Percentiles rank a stretch among this genome's conserved stretches.
phyloP scores from a whole-genome alignment of 2,329 filamentous ascomycete species.

The Hypoxylon sp. region DNA sequence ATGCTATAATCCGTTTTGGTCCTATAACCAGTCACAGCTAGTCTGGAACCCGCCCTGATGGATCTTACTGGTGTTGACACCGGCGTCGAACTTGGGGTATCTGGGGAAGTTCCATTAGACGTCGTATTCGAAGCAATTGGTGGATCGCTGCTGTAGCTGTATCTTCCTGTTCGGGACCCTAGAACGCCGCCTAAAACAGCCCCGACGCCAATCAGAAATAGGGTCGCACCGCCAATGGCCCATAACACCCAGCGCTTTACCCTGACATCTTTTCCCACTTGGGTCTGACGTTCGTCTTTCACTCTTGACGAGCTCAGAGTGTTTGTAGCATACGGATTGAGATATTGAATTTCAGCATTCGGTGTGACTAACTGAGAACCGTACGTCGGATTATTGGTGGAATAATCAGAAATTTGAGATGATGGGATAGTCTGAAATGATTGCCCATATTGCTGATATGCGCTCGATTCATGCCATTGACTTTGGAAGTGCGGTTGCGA shows the following conservation, averaged over 20 bases:
- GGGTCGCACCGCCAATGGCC: slow-evolving; percentile 30
- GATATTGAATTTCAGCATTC: slow-evolving; percentile 22
- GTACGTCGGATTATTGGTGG: slow-evolving; percentile 17
- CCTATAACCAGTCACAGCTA: slow-evolving; percentile 46
- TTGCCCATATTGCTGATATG: slow-evolving; percentile 25
- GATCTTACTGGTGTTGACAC: slow-evolving; percentile 21
- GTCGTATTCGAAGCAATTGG: slow-evolving; percentile 19
- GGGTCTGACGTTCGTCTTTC: slow-evolving; percentile 22
- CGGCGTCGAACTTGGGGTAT: slow-evolving; percentile 13
- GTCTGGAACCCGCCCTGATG: slow-evolving; percentile 42
- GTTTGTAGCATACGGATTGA: slow-evolving; percentile 8
- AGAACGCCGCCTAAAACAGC: slow-evolving; percentile 43
- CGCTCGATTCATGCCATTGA: slow-evolving; percentile 16
- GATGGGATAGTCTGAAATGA: slow-evolving; percentile 26
- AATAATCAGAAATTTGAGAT: slow-evolving; percentile 25
- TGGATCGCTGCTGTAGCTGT: not conserved
- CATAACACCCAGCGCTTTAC: slow-evolving; percentile 39
- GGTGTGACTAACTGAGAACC: slow-evolving; percentile 8
- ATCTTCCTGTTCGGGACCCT: slow-evolving; percentile 18
- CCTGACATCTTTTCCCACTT: slow-evolving; percentile 15
- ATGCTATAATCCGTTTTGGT: slow-evolving; percentile 40
- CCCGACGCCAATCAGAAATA: slow-evolving; percentile 37
- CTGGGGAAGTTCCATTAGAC: slow-evolving; percentile 24
- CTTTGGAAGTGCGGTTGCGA: slow-evolving; percentile 19
- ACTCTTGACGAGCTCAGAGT: slow-evolving; percentile 25